Evolutionary conservation across 495 filamentous ascomycete species (phyloP), one percentile per base, ranked within the genome.

Genomic region (Hypoxylon lenormandii): DNA sequence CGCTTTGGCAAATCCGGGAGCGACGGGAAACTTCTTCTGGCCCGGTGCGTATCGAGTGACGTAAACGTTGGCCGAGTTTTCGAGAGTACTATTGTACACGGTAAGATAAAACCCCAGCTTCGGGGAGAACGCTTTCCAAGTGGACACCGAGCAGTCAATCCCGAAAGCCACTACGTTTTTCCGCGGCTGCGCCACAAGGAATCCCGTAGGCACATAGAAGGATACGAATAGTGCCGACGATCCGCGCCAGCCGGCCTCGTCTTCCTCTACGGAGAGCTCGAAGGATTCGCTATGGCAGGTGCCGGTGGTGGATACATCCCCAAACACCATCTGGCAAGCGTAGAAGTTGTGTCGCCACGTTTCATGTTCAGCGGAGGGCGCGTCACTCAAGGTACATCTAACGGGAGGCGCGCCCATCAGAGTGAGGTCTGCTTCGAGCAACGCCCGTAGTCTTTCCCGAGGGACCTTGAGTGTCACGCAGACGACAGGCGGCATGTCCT

Each of bases 401-500:
- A 74, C 47, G 33, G 47, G 19, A 5, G 46, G 63, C 7, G 37
- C 13, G 10, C 37, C 37, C 11, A 36, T 11, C 11, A 5, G 37
- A n/a, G 3, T 4, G 2, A 11, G 60, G n/a, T 26, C n/a, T 4
- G 43, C 37, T n/a, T 58, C 16, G 0, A 30, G 28, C 33, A 65
- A 28, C 4, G 42, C 49, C 30, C 5, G 13, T 5, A 57, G 46
- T 16, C 45, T 58, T 1, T 30, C 48, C 4, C 71, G 53, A 18
- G 80, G 78, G 18, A 83, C 64, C 3, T 72, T 64, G 23, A 82
- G 60, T 5, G 79, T 82, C 15, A 82, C 62, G 18, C 74, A 78
- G 15, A 82, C 63, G 15, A 67, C 57, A 2, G 64, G 16, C 0
- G 80, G 81, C 7, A 80, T 71, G 11, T 72, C 16, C 1, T 66